Conservation (phyloP, 1,139 yeast species). For the Debaryomyces robertsiae region DNA sequence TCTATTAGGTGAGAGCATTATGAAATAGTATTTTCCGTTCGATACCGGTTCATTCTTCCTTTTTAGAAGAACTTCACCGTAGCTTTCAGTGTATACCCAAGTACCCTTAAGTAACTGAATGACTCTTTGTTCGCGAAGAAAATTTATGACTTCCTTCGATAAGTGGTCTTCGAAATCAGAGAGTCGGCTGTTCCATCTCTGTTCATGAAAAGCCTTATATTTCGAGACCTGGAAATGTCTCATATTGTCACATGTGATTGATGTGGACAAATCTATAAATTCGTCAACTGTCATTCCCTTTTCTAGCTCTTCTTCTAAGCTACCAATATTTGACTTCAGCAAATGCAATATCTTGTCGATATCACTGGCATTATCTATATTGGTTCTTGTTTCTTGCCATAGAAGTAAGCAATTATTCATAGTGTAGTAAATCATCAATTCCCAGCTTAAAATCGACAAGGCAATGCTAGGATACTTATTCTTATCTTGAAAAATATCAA, state of each 20-base stretch:
- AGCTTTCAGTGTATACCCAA: slow-evolving; percentile 77
- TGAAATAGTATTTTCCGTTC: slow-evolving; percentile 48
- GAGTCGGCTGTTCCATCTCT: slow-evolving; percentile 41
- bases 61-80: slow-evolving; percentile 47
- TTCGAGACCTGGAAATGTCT: slow-evolving; percentile 57
- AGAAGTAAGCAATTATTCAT: slow-evolving; percentile 60
- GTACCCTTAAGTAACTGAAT: slow-evolving; percentile 74
- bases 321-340: slow-evolving; percentile 32
- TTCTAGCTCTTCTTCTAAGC: slow-evolving; percentile 32
- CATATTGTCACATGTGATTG: slow-evolving; percentile 50
- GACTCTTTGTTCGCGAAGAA: slow-evolving; percentile 79
- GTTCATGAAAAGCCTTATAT: slow-evolving; percentile 37
- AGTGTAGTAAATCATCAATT: slow-evolving; percentile 55
- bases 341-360: slow-evolving; percentile 51
- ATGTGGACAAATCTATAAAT: slow-evolving; percentile 46
- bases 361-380: slow-evolving; percentile 44
- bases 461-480: slow-evolving; percentile 40
- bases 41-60: slow-evolving; percentile 28
- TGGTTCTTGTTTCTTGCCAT: slow-evolving; percentile 72
- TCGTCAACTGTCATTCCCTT: slow-evolving; percentile 41
- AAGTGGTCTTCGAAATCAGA: slow-evolving; percentile 54
- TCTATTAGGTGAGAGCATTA: slow-evolving; percentile 74
- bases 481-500: slow-evolving; percentile 39
- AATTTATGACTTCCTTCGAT: slow-evolving; percentile 63
- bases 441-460: slow-evolving; percentile 56